Conservation (phyloP, 176 grass and related monocot species). For the Rhynchospora breviuscula region DNA sequence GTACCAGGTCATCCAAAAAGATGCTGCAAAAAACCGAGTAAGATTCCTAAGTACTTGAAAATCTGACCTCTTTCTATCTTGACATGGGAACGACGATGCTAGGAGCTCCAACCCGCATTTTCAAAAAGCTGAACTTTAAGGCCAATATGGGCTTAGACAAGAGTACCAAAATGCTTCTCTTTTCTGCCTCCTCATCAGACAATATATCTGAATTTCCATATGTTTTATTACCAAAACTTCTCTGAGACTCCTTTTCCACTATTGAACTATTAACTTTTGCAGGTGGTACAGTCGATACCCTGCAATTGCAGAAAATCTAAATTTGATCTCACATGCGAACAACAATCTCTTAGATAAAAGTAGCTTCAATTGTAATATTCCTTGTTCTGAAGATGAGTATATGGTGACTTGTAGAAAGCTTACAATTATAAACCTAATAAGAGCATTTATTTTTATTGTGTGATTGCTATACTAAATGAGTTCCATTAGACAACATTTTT, state of each 20-base stretch:
- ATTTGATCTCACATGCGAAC: conserved; percentile 17
- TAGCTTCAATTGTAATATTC: background rate
- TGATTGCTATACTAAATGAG: background rate
- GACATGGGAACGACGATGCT: conserved; percentile 24
- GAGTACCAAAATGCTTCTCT: conserved; percentile 49
- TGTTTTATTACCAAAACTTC: conserved; percentile 17
- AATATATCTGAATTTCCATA: background rate
- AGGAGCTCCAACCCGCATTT: conserved; percentile 73
- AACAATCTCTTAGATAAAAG: background rate
- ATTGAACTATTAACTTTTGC: conserved; percentile 53
- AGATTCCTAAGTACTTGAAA: conserved; percentile 31
- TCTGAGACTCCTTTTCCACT: conserved; percentile 17
- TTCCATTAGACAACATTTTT: background rate
- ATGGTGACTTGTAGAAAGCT: background rate
- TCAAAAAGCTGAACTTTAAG: conserved; percentile 70
- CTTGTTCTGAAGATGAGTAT: background rate
- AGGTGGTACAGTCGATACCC: conserved; percentile 50
- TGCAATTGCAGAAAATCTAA: conserved; percentile 22
- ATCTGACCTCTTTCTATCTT: conserved; percentile 43
- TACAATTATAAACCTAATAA: background rate
- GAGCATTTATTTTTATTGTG: background rate
- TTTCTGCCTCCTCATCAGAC: conserved; percentile 31
- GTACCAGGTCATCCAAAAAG: background rate
- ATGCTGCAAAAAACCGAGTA: background rate
- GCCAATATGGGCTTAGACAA: conserved; percentile 77